phyloP scores from a whole-genome alignment of 2,329 filamentous ascomycete genomes.

The Pseudogymnoascus sp. region DNA sequence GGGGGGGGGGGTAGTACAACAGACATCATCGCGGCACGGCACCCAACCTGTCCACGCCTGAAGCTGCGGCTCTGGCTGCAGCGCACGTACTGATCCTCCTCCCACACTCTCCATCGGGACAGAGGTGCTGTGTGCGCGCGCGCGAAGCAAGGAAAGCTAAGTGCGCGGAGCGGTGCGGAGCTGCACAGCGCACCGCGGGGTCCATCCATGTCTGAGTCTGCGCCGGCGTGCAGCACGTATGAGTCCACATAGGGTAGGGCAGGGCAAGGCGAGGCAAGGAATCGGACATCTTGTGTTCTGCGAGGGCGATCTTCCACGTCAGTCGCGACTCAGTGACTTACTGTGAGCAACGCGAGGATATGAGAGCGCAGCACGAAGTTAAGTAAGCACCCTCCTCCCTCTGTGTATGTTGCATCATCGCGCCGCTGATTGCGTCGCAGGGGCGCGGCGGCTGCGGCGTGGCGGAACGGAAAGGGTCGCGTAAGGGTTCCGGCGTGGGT shows the following conservation, averaged over 20 bases:
- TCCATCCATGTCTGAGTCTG: constrained; percentile 2
- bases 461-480: constrained; percentile 3
- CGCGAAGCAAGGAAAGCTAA: not conserved
- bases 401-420: not conserved
- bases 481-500: not conserved
- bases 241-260: constrained; percentile 6
- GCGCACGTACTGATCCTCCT: not conserved
- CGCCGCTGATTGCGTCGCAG: not conserved
- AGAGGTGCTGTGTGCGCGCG: not conserved
- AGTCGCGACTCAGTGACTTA: not conserved
- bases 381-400: not conserved
- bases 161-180: not conserved
- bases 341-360: not conserved
- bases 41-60: not conserved
- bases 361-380: not conserved
- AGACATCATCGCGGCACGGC: not conserved
- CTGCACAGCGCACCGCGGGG: constrained; percentile 5
- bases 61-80: not conserved
- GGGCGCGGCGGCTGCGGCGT: constrained; percentile 4
- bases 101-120: not conserved
- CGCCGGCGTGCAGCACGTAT: not conserved
- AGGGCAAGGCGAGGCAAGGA: not conserved
- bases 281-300: not conserved
- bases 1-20: not conserved
- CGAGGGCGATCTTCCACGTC: not conserved